Percentiles rank a stretch among this genome's conserved stretches.
phyloP scores from a whole-genome alignment of 2,329 filamentous ascomycete genomes.

The Fusarium luffae region DNA sequence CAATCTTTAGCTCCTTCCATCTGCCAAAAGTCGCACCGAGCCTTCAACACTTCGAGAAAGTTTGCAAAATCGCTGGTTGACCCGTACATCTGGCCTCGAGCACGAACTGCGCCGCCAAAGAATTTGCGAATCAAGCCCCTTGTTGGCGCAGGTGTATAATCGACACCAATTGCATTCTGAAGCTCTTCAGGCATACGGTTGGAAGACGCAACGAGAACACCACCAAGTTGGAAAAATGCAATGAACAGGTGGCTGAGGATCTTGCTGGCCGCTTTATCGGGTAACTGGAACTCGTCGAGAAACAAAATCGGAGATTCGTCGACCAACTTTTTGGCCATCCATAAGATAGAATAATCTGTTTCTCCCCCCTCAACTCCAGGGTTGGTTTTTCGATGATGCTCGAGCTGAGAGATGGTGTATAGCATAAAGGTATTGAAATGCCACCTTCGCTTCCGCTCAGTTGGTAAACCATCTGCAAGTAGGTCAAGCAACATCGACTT shows the following conservation, averaged over 20 bases:
- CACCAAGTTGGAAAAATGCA: constrained; percentile 83
- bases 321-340: constrained; percentile 80
- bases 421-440: constrained; percentile 92
- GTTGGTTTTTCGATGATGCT: constrained; percentile 66
- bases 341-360: constrained; percentile 74
- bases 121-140: constrained; percentile 63
- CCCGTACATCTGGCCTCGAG: constrained; percentile 64
- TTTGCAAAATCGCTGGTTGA: constrained; percentile 77
- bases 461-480: constrained; percentile 81
- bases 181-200: constrained; percentile 88
- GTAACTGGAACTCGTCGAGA: constrained; percentile 85
- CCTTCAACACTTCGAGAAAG: constrained; percentile 80
- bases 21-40: constrained; percentile 84
- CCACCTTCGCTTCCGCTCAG: constrained; percentile 77
- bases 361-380: constrained; percentile 26
- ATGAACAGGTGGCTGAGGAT: constrained; percentile 83
- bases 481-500: constrained; percentile 89
- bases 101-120: constrained; percentile 54
- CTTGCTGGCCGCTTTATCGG: constrained; percentile 80
- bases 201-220: constrained; percentile 81
- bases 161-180: constrained; percentile 77
- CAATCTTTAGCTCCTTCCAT: constrained; percentile 82
- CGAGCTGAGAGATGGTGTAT: constrained; percentile 77
- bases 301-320: constrained; percentile 81
- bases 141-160: constrained; percentile 69